These are phyloP conservation scores for Ogataea dorogensis DNA, from an alignment of 805 yeast species.

Conservation along the genomic window DNA sequence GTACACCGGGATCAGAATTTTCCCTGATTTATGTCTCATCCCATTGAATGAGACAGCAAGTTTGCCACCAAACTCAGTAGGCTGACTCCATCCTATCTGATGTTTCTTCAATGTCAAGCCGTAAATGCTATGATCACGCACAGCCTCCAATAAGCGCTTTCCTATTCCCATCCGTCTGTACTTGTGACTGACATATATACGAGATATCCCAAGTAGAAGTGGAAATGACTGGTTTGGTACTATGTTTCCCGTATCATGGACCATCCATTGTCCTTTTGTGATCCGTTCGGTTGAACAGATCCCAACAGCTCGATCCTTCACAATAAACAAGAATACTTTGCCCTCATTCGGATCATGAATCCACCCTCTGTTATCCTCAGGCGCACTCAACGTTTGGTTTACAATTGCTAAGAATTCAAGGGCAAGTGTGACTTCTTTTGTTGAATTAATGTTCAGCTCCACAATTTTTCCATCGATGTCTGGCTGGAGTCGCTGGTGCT, in stretches of 20 bases:
- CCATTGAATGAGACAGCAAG: slow-evolving; percentile 58
- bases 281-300: slow-evolving; percentile 52
- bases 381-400: slow-evolving; percentile 62
- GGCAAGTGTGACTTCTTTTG: slow-evolving; percentile 35
- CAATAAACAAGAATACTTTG: slow-evolving; percentile 49
- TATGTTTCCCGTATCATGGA: slow-evolving; percentile 45
- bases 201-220: slow-evolving; percentile 44
- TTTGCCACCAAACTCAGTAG: slow-evolving; percentile 61
- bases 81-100: slow-evolving; percentile 70
- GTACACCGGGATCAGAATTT: slow-evolving; percentile 49
- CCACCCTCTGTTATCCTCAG: slow-evolving; percentile 30
- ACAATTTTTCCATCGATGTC: slow-evolving; percentile 27
- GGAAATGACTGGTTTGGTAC: slow-evolving; percentile 46
- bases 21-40: slow-evolving; percentile 52
- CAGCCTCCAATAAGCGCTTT: slow-evolving; percentile 40
- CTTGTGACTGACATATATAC: slow-evolving; percentile 45
- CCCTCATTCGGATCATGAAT: slow-evolving; percentile 33
- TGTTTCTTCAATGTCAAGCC: slow-evolving; percentile 43
- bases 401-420: slow-evolving; percentile 49
- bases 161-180: slow-evolving; percentile 54
- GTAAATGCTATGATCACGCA: slow-evolving; percentile 44
- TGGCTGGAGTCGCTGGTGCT: slow-evolving; percentile 6
- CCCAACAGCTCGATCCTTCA: slow-evolving; percentile 48
- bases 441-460: slow-evolving; percentile 34
- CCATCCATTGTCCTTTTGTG: slow-evolving; percentile 56